Percentiles rank a stretch among this genome's conserved stretches.
phyloP scores from a whole-genome alignment of 2,329 filamentous ascomycete species.

The Fusarium temperatum region DNA sequence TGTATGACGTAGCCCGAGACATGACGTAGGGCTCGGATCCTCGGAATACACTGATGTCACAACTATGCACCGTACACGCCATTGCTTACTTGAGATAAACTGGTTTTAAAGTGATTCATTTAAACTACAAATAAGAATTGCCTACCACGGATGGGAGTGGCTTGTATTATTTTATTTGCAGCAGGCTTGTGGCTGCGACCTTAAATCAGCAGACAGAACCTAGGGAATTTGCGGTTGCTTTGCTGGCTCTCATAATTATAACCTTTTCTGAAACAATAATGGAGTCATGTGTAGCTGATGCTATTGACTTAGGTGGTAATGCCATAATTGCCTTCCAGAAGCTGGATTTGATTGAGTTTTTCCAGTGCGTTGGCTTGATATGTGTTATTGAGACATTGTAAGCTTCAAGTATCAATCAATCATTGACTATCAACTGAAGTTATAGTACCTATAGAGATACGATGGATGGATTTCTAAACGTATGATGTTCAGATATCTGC shows the following conservation, averaged over 20 bases:
- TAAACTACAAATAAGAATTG: fast-evolving
- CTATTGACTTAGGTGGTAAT: background rate
- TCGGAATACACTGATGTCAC: background rate
- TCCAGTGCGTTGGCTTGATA: too few species aligned
- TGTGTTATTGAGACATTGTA: too few species aligned
- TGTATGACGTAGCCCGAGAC: background rate
- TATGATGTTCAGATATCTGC: fast-evolving
- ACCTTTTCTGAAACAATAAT: fast-evolving
- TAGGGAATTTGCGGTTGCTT: too few species aligned
- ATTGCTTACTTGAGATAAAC: background rate
- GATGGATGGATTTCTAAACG: background rate
- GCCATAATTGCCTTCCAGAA: background rate
- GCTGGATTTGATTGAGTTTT: fast-evolving
- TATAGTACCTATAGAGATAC: background rate
- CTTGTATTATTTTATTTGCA: too few species aligned
- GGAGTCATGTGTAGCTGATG: background rate
- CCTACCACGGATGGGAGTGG: background rate
- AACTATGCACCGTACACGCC: background rate
- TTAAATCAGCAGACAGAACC: too few species aligned
- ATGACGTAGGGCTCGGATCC: background rate
- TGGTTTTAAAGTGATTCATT: background rate
- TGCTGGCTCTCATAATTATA: background rate
- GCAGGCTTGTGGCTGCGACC: fast-evolving
- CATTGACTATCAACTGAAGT: fast-evolving
- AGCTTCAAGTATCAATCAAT: too few species aligned